Evolutionary conservation across 1,284 basidiomycete genomes (phyloP).

Genomic region (Mycena sp.): DNA sequence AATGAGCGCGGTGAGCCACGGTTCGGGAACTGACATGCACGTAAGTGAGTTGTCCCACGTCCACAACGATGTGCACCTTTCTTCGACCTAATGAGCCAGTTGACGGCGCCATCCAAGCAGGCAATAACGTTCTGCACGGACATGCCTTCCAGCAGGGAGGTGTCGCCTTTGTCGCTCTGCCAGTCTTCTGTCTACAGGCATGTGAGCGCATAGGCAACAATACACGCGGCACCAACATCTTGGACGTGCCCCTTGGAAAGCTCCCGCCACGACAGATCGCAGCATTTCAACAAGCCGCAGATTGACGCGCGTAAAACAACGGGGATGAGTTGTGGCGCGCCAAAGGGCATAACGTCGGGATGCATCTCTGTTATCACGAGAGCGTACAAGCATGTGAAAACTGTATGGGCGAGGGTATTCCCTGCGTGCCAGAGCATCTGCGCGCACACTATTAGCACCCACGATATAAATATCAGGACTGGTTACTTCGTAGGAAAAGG

Average conservation of each 20-base stretch:
- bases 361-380: constrained; percentile 74
- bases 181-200: constrained; percentile 81
- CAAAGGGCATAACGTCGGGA: constrained; percentile 58
- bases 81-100: constrained; percentile 58
- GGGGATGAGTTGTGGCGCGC: constrained; percentile 65
- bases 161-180: constrained; percentile 87
- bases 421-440: constrained; percentile 92
- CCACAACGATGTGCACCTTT: constrained; percentile 45
- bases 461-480: too few species aligned
- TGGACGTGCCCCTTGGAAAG: constrained; percentile 75
- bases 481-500: constrained; percentile 87
- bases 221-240: constrained; percentile 68
- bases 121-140: constrained; percentile 67
- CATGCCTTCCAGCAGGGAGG: constrained; percentile 78
- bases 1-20: constrained; percentile 60
- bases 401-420: constrained; percentile 85
- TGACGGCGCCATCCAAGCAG: constrained; percentile 67
- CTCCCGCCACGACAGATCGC: constrained; percentile 86
- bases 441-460: constrained; percentile 18
- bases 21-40: constrained; percentile 45
- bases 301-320: constrained; percentile 78
- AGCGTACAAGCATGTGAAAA: constrained; percentile 85
- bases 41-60: not conserved
- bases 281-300: constrained; percentile 82
- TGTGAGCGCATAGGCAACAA: constrained; percentile 19